Evolutionary conservation across 2,329 filamentous ascomycete species (phyloP).

Genomic region (Septoria petroselini): DNA sequence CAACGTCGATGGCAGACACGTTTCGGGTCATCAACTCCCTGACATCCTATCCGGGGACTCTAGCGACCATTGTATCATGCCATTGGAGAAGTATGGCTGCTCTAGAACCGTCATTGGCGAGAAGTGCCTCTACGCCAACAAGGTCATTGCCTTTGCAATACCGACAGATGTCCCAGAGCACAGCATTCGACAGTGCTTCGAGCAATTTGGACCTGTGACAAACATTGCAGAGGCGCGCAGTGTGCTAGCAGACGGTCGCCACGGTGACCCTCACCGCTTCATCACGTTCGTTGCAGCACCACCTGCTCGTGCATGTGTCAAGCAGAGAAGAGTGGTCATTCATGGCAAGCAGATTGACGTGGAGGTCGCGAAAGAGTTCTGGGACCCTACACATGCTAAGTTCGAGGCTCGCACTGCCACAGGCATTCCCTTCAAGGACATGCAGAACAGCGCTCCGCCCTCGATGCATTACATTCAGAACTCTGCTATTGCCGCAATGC

Average conservation of each 20-base stretch:
- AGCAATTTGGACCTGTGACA: slow-evolving; percentile 16
- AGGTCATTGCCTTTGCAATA: slow-evolving; percentile 22
- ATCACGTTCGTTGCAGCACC: slow-evolving; percentile 10
- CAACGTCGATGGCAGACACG: background rate
- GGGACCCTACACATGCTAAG: slow-evolving; percentile 7
- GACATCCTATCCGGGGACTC: background rate
- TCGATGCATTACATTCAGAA: slow-evolving; percentile 12
- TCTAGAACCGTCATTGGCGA: slow-evolving; percentile 17
- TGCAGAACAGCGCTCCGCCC: slow-evolving; percentile 2
- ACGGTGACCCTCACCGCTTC: slow-evolving; percentile 1
- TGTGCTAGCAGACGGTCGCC: background rate
- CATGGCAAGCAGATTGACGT: slow-evolving; percentile 9
- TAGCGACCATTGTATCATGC: background rate
- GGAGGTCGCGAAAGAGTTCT: slow-evolving; percentile 20
- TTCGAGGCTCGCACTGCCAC: slow-evolving; percentile 1
- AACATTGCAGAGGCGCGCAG: background rate
- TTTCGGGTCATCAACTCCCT: background rate
- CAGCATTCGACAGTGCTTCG: slow-evolving; percentile 15
- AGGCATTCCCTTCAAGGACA: background rate
- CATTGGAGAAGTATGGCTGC: slow-evolving; percentile 12
- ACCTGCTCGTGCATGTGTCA: slow-evolving; percentile 10
- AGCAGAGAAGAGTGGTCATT: background rate
- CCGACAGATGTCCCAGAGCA: slow-evolving; percentile 1
- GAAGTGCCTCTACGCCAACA: slow-evolving; percentile 21
- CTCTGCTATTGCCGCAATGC: background rate